phyloP scores from a whole-genome alignment of 1,139 yeast genomes.

The Yamadazyma taylorii region DNA sequence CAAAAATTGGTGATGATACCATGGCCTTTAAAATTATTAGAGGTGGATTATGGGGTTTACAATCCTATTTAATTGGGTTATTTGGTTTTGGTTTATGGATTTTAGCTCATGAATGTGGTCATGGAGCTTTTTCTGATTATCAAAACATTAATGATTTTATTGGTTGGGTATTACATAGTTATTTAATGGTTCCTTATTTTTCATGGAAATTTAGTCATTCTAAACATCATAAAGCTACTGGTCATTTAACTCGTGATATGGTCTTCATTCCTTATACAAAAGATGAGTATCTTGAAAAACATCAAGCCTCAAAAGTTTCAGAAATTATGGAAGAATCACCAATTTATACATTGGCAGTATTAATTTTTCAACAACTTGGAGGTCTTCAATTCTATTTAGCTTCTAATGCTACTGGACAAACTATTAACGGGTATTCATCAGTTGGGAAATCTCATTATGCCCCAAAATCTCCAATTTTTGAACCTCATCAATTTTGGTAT shows the following conservation, averaged over 20 bases:
- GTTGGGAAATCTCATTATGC: conserved; percentile 58
- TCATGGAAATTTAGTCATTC: conserved; percentile 84
- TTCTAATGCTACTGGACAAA: conserved; percentile 78
- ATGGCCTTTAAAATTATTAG: conserved; percentile 25
- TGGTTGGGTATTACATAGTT: conserved; percentile 84
- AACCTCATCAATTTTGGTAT: conserved; percentile 66
- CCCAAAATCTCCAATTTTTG: conserved; percentile 75
- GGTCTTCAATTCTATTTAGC: conserved; percentile 71
- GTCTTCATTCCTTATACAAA: conserved; percentile 76
- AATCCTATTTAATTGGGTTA: conserved; percentile 55
- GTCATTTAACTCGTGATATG: conserved; percentile 77
- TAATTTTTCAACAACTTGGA: conserved; percentile 70
- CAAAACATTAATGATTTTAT: conserved; percentile 67
- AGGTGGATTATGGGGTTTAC: conserved; percentile 39
- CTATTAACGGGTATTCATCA: conserved; percentile 51
- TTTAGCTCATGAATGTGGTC: conserved; percentile 90
- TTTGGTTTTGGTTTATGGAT: conserved; percentile 84
- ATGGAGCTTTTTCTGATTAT: conserved; percentile 78
- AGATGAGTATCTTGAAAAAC: conserved; percentile 48
- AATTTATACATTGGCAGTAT: conserved; percentile 51
- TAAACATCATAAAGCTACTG: conserved; percentile 88
- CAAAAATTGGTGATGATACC: conserved; percentile 27
- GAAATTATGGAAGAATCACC: conserved; percentile 78
- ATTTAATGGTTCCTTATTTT: conserved; percentile 77
- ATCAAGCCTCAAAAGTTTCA: conserved; percentile 43